phyloP scores from a whole-genome alignment of 148 eudicot genomes.

The Polygonum maritimum region DNA sequence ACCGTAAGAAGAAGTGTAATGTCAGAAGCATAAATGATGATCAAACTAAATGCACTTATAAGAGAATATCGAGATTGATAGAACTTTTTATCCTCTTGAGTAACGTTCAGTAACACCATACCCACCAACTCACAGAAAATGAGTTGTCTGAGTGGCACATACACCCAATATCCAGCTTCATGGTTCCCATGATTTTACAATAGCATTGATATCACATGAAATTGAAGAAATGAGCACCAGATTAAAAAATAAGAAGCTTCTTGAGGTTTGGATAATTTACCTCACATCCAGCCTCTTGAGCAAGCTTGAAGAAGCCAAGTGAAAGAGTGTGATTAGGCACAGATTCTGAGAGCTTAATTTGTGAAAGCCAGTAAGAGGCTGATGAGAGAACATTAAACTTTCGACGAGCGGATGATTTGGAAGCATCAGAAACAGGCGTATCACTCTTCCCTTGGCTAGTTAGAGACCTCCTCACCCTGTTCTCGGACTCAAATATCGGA shows the following conservation, averaged over 20 bases:
- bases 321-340: conserved; percentile 73
- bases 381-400: conserved; percentile 58
- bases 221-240: background rate
- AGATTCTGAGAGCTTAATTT: conserved; percentile 83
- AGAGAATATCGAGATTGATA: background rate
- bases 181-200: background rate
- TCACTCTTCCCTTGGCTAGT: conserved; percentile 33
- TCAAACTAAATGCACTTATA: background rate
- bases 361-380: conserved; percentile 79
- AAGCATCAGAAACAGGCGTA: conserved; percentile 56
- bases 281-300: conserved; percentile 76
- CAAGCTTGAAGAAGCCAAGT: conserved; percentile 88
- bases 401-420: conserved; percentile 42
- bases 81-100: background rate
- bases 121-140: background rate
- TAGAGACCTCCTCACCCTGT: conserved; percentile 35
- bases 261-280: conserved; percentile 22
- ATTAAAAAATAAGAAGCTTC: background rate
- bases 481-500: conserved; percentile 74
- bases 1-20: background rate
- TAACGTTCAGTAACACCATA: background rate
- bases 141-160: background rate
- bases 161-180: background rate
- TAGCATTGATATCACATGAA: background rate
- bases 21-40: background rate